These are phyloP conservation scores for Russula lepida DNA, from an alignment of 768 basidiomycete species.

Conservation along the genomic window DNA sequence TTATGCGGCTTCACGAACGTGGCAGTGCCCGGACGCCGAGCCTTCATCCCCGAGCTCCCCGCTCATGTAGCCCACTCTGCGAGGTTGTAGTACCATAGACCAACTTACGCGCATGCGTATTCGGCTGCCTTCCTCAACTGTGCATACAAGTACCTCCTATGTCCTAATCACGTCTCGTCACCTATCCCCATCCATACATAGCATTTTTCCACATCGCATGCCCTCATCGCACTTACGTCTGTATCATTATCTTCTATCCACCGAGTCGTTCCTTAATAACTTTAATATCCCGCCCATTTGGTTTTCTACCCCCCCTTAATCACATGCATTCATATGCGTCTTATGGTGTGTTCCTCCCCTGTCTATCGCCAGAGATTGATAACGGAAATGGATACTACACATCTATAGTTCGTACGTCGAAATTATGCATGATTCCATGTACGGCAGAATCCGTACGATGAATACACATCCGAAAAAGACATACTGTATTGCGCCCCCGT, in stretches of 20 bases:
- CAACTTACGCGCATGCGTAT: not conserved
- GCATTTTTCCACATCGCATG: slow-evolving; percentile 7
- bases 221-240: not conserved
- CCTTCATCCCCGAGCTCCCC: not conserved
- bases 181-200: not conserved
- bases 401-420: not conserved
- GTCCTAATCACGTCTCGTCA: not conserved
- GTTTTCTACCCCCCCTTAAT: not conserved
- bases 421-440: slow-evolving; percentile 2
- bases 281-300: not conserved
- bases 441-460: not conserved
- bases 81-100: slow-evolving; percentile 1
- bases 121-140: not conserved
- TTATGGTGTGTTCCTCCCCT: not conserved
- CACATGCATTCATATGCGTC: slow-evolving; percentile 4
- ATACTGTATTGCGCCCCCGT: no score
- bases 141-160: not conserved
- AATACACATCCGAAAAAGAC: not conserved
- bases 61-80: slow-evolving; percentile 7
- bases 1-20: slow-evolving; percentile 19
- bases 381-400: not conserved
- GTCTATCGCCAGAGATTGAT: not conserved
- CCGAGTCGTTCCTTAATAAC: slow-evolving; percentile 3
- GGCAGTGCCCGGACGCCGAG: slow-evolving; percentile 7
- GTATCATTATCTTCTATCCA: slow-evolving; percentile 15